Evolutionary conservation across 2,329 filamentous ascomycete genomes (phyloP), one percentile per base, ranked within the genome.

Genomic region (Camptophora hylomeconis): DNA sequence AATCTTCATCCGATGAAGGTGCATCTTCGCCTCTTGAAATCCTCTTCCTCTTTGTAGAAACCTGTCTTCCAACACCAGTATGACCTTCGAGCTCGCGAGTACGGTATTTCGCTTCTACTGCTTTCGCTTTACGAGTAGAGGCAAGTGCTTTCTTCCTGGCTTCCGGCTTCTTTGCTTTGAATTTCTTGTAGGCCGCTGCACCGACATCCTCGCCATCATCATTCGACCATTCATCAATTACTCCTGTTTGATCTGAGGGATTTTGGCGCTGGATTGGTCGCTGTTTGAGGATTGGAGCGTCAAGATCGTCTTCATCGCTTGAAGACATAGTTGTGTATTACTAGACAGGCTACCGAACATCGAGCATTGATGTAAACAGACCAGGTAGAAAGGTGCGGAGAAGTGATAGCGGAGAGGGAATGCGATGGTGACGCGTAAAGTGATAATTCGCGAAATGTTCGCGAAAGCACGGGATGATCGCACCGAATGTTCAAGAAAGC

Each of bases 121-220:
- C 49, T 27, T 60, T 67, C 30, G 46, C 56, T 45, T 56, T 63
- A 8, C 54, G 41, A 10, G 62, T 67, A 16, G 58, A 60, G 14
- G 61, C 61, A 2, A 59, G 58, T 4, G 52, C 52, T 26, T 61
- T 60, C 41, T 69, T 70, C 20, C 67, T 60, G 41, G 72, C 67
- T 0, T 57, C 48, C 0, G 57, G 56, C 35, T 67, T 72, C 25
- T 67, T 61, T 28, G 72, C 69, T 46, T 75, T 77, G 49, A 73
- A 75, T n/a, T 65, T 62, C 21, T 69, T 56, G 38, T 81, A 81
- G 5, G 65, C 63, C 11, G 26, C 24, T 31, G 31, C 28, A 11
- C 34, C 36, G 17, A 37, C 35, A 24, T 39, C 19, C 21, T 40
- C 36, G 9, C 33, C 39, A 15, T 35, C 32, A 17, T 29, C 27